Evolutionary conservation across 1,284 basidiomycete genomes (phyloP), one percentile per base, ranked within the genome.

Genomic region (Malassezia pachydermatis): DNA sequence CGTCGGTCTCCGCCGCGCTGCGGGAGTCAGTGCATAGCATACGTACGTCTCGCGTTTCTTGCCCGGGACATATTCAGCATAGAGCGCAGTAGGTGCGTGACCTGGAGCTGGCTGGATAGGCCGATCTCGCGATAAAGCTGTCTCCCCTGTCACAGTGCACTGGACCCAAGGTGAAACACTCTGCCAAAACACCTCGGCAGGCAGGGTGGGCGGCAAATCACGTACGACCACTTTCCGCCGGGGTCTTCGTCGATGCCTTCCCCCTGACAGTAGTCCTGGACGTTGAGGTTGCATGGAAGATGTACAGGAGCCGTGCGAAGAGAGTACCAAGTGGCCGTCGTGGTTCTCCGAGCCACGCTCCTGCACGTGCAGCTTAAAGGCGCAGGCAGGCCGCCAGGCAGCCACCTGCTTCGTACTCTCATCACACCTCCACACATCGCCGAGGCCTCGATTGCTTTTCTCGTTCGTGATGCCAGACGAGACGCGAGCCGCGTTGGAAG

Each of bases 181-280:
- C 61, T 84, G 80, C 92, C 92, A 96, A 73, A 98, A 96, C 42
- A 92, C 75, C 1, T 82, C 80, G 64, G 89, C 88, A 2, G 92
- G 90, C 1, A 98, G 76, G 61, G 88, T 89, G 8, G 90, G 84
- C 1, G 92, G 92, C 6, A 96, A 76, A 20, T 88, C 76, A 25
- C 90, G 81, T 19, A 96, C 82, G 58, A 95, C 79, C 20, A 84
- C 83, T 77, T 96, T 96, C 66, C 44, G 25, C 40, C 37, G 30
- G 29, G 39, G 28, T 24, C 29, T 30, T 20, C 24, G 24, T 6
- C 17, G 13, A 17, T 36, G 19, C 13, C 34, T 17, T 17, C 36
- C 22, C 20, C 14, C 14, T 14, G 36, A 24, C 36, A 24, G 17
- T 2, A 22, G n/a, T 16, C 33, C 36, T 11, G 22, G 22, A 14